Conservation (phyloP, 2,329 filamentous ascomycete species). For the Aspergillus proliferans region DNA sequence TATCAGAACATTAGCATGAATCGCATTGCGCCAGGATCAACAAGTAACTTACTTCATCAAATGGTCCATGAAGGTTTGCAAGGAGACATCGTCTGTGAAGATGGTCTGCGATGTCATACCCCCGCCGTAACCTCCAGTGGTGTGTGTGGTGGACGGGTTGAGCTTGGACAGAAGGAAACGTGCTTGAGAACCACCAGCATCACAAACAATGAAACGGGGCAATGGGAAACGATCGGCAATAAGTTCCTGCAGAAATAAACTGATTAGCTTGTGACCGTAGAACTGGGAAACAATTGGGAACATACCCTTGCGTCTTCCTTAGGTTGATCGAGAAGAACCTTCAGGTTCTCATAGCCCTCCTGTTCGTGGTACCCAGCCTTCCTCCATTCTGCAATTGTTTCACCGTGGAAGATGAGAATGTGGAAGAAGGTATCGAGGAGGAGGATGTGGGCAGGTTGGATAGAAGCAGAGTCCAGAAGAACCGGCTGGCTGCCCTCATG, state of each 20-base stretch:
- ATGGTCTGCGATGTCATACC: constrained; percentile 92
- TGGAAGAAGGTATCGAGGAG: constrained; percentile 99
- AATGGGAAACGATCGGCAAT: constrained; percentile 98
- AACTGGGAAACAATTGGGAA: constrained; percentile 9
- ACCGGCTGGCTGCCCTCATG: constrained; percentile 89
- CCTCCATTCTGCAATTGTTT: constrained; percentile 95
- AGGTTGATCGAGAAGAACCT: constrained; percentile 75
- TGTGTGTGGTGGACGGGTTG: constrained; percentile 95
- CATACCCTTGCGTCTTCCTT: constrained; percentile 92
- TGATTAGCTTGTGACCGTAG: constrained; percentile 4
- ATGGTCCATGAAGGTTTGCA: constrained; percentile 99
- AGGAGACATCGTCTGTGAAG: constrained; percentile 95
- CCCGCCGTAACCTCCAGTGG: constrained; percentile 83
- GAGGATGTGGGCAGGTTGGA: constrained; percentile 87
- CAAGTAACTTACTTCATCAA: constrained; percentile 79
- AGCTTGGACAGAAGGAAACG: constrained; percentile 95
- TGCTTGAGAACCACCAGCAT: constrained; percentile 95
- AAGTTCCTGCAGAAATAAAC: constrained; percentile 59
- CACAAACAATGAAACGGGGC: constrained; percentile 95
- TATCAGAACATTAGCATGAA: constrained; percentile 25
- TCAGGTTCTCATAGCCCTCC: constrained; percentile 97
- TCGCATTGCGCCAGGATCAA: neutral
- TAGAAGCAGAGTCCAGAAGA: constrained; percentile 91
- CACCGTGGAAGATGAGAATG: constrained; percentile 97
- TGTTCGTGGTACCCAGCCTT: constrained; percentile 98